A percentile compares a stretch with the other conserved stretches of the same genome.
Conservation (phyloP, 345 rosid genomes). For the Bruguiera parviflora region DNA sequence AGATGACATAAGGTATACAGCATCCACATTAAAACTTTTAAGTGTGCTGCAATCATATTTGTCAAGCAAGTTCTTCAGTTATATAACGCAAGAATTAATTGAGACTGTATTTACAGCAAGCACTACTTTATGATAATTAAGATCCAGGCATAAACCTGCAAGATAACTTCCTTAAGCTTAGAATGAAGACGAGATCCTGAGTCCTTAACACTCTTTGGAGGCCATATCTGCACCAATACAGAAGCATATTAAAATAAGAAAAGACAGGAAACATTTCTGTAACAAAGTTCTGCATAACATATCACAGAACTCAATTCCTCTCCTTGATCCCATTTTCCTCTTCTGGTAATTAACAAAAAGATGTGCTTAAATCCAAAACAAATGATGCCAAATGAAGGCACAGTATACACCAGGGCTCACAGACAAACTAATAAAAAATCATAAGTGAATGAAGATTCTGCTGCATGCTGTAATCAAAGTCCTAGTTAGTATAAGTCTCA, state of each 20-base stretch:
- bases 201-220: conserved; percentile 94
- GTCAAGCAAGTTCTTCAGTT: background rate
- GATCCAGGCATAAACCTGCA: conserved; percentile 52
- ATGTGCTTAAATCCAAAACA: too few species aligned
- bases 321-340: too few species aligned
- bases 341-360: too few species aligned
- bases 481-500: too few species aligned
- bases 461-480: too few species aligned
- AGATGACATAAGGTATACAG: too few species aligned
- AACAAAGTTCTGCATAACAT: background rate
- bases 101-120: background rate
- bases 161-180: conserved; percentile 74
- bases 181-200: conserved; percentile 87
- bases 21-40: background rate
- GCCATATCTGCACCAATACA: conserved; percentile 77
- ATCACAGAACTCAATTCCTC: background rate
- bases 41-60: background rate
- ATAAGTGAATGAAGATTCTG: too few species aligned
- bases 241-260: conserved; percentile 15
- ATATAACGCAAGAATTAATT: background rate
- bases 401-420: too few species aligned
- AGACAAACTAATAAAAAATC: too few species aligned
- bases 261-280: background rate
- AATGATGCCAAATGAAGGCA: too few species aligned
- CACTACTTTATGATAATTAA: conserved; percentile 5